These are phyloP conservation scores for Dipodascus geniculatus DNA, from an alignment of 805 yeast species.

Conservation along the genomic window DNA sequence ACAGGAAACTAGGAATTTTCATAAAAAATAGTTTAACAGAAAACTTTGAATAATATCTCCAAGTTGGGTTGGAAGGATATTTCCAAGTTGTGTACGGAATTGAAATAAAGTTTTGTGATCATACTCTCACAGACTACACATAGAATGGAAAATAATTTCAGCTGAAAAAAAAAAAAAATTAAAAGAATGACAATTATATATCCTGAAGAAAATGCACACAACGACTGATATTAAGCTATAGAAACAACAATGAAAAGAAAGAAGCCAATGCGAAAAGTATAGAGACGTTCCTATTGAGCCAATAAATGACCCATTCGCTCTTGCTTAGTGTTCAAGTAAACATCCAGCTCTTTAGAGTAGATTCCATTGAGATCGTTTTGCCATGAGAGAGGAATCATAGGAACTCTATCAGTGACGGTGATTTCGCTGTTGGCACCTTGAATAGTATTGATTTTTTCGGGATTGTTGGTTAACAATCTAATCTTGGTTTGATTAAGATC, in stretches of 20 bases:
- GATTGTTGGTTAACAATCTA: conserved; percentile 82
- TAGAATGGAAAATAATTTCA: background rate
- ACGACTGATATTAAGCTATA: background rate
- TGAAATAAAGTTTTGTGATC: no score
- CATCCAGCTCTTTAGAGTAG: conserved; percentile 76
- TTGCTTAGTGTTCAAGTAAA: conserved; percentile 84
- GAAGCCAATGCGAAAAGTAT: no score
- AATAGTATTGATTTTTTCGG: conserved; percentile 90
- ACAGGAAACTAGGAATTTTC: no score
- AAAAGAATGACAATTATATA: background rate
- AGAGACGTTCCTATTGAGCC: conserved; percentile 27
- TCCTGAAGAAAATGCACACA: background rate
- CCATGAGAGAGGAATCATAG: conserved; percentile 98
- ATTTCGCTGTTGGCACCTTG: conserved; percentile 73
- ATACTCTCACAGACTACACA: background rate
- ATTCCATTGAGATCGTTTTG: conserved; percentile 53
- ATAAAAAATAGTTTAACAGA: no score
- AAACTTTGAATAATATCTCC: no score
- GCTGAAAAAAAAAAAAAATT: no score
- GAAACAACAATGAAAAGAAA: background rate
- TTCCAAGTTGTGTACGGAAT: no score
- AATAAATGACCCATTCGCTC: conserved; percentile 96
- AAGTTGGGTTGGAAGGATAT: no score
- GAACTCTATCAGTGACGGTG: conserved; percentile 76
- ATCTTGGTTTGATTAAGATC: conserved; percentile 70